Evolutionary conservation across 108 stramenopile species (phyloP).

Genomic region (Fragilariopsis cylindrus): DNA sequence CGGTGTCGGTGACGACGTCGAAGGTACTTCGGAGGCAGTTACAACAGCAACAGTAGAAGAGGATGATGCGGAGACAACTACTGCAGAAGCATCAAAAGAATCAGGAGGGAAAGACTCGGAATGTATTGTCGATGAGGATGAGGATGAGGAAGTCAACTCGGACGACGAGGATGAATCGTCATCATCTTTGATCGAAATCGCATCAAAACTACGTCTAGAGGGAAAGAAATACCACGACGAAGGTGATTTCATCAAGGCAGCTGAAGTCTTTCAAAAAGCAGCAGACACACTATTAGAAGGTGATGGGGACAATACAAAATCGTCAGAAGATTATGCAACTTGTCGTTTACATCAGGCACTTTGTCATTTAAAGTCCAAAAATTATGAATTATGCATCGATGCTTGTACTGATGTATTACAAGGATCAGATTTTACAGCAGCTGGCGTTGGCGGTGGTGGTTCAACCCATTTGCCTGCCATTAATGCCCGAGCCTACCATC

Average conservation of each 20-base stretch:
- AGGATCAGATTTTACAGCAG: neutral
- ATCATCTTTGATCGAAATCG: constrained; percentile 18
- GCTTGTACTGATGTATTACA: constrained; percentile 66
- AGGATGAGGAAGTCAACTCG: neutral
- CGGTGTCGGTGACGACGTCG: no score
- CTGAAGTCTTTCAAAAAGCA: constrained; percentile 57
- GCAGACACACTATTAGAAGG: constrained; percentile 34
- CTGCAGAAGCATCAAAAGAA: neutral
- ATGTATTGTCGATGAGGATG: neutral
- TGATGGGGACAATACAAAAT: constrained; percentile 6
- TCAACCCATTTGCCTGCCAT: constrained; percentile 38
- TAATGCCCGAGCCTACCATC: constrained; percentile 76
- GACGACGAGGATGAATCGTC: neutral
- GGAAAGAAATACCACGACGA: constrained; percentile 62
- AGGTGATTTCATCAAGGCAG: constrained; percentile 55
- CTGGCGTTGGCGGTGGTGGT: neutral
- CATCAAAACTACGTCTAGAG: constrained; percentile 40
- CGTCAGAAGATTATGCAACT: constrained; percentile 62
- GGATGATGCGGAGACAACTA: neutral
- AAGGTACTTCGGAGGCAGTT: no score
- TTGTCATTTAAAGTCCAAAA: constrained; percentile 69
- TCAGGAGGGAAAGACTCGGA: neutral
- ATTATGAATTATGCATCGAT: constrained; percentile 52
- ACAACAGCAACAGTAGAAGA: neutral
- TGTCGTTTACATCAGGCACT: constrained; percentile 85